Evolutionary conservation across 768 basidiomycete species (phyloP), one percentile per base, ranked within the genome.

Genomic region (Collybia mongolica): DNA sequence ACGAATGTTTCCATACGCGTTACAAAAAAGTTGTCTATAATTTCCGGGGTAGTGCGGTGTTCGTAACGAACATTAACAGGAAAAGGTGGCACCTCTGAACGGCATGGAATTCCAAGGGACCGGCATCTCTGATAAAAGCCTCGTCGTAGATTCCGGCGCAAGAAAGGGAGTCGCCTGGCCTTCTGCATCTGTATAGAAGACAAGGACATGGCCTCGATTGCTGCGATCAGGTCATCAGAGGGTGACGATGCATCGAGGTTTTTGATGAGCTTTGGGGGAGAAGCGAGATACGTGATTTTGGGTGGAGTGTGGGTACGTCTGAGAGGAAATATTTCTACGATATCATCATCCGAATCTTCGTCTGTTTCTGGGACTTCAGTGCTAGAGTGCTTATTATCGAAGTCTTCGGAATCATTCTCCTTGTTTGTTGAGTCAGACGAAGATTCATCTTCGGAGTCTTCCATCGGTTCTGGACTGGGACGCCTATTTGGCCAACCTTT

Each of bases 111-210:
- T 8, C 68, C 65, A 12, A 66, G 56, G 32, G 46, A 52, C 23
- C 47, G 54, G 58, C 83, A 86, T 18, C 69, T 69, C 17, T 52
- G 35, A n/a, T 48, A 52, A 58, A 87, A 87, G 1, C 80, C 79
- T 2, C 43, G 56, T 12, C 72, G 69, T 15, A 88, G 57, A 54
- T 79, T 81, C 9, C 81, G 77, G 22, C 61, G 66, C 18, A 84
- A 67, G 59, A 87, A 88, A 0, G 86, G 86, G 5, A 86, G 70
- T 44, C 67, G 68, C 14, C 53, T 55, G 9, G 67, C 65, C 19
- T 59, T 60, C 29, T 72, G 72, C 63, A 80, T 68, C 17, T 69
- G 70, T 38, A 71, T 51, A 2, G 61, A 55, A 1, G 68, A 52
- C 1, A 65, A 57, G 0, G 64, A 63, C 15, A 75, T 49, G 11